These are phyloP conservation scores for Helicostylum pulchrum DNA, from an alignment of 192 early-diverging fungal species.

Conservation along the genomic window DNA sequence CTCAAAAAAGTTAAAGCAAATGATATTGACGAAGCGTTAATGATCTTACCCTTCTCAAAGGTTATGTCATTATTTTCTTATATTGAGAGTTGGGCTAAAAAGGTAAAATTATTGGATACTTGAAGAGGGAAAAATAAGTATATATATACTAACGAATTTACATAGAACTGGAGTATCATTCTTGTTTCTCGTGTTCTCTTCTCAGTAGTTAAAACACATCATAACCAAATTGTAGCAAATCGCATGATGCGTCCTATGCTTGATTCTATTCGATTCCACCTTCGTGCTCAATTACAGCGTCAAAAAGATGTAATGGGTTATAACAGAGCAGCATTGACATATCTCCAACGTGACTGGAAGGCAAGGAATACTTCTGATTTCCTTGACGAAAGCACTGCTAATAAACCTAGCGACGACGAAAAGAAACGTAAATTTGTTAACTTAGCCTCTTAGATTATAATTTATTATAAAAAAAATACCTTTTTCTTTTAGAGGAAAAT, in stretches of 20 bases:
- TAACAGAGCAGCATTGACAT: constrained; percentile 81
- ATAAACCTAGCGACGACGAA: constrained; percentile 49
- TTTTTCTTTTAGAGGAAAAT: too few relatives aligned
- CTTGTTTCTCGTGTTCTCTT: constrained; percentile 82
- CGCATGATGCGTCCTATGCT: constrained; percentile 74
- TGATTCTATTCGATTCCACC: constrained; percentile 62
- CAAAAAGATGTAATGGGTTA: constrained; percentile 86
- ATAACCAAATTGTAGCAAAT: constrained; percentile 85
- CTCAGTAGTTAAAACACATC: constrained; percentile 82
- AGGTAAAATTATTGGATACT: constrained; percentile 39
- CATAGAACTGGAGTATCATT: constrained; percentile 69
- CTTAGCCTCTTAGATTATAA: not conserved
- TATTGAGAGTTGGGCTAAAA: constrained; percentile 79
- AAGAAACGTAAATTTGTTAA: constrained; percentile 78
- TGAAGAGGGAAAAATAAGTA: constrained; percentile 2
- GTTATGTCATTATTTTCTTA: constrained; percentile 76
- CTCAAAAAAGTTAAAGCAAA: constrained; percentile 76
- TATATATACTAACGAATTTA: not conserved
- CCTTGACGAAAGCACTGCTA: constrained; percentile 60
- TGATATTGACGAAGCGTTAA: constrained; percentile 86
- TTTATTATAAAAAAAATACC: too few relatives aligned
- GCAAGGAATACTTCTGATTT: constrained; percentile 67
- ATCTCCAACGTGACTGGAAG: constrained; percentile 76
- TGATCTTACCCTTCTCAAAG: constrained; percentile 83
- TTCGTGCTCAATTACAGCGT: constrained; percentile 60